Base-by-base conservation (phyloP, 371 early-diverging fungal species). In the Umbelopsis sp. region DNA sequence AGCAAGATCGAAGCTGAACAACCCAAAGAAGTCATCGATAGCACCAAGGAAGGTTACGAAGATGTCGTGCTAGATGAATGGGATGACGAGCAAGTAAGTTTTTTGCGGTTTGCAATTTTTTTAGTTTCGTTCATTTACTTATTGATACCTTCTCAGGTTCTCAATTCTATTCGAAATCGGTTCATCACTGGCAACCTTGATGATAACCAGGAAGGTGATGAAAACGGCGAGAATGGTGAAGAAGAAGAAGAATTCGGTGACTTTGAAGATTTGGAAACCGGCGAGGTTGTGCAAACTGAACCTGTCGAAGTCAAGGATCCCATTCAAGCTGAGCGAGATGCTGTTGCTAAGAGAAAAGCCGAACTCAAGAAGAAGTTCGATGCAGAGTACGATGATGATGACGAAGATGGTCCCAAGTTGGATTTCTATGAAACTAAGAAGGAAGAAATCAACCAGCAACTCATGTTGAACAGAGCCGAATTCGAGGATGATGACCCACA, bases 371-470 rank as follows among this genome's bases (percentile, higher is more conserved):
- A 87, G 70, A 96, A 95, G 82, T 98, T 97, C 73, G 93, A 94
- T 75, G 93, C 92, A 44, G 87, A 96, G 69, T 95, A 95, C 74
- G 97, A 95, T 68, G 86, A 87, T 37, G 87, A 86, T 8, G 89
- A 88, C 50, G 91, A 83, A 20, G 92, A 86, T 20, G 80, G 76
- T 45, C 87, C 80, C 50, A 85, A 85, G 65, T 78, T 82, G 78
- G 95, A 92, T 79, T 90, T 92, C 76, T 97, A 93, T 75, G 96
- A 97, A 57, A 84, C 89, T 73, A 89, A 89, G 70, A 98, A 98
- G 84, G 92, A 91, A 9, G 92, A 90, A 65, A 89, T 96, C 74
- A 89, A 89, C 41, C 84, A 87, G 71, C 97, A 98, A 74, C 83
- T 88, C 46, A 79, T 86, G 71, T 80, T 90, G 63, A 98, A 97